phyloP scores from a whole-genome alignment of 805 yeast species.

The Gaillardinia entomophila region DNA sequence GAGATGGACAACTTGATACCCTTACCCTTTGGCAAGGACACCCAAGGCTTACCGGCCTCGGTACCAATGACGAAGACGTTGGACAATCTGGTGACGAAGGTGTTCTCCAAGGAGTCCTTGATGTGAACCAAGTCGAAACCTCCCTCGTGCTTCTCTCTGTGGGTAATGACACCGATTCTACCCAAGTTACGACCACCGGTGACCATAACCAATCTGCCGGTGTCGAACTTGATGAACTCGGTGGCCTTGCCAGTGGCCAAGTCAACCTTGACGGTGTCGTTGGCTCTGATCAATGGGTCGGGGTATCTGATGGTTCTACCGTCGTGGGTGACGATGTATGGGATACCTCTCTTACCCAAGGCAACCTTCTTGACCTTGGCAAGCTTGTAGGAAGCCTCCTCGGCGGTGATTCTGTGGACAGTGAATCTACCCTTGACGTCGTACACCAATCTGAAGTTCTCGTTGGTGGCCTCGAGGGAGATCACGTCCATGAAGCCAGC shows the following conservation, averaged over 20 bases:
- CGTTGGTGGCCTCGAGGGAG: conserved; percentile 95
- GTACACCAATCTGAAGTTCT: conserved; percentile 98
- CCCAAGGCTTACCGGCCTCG: conserved; percentile 89
- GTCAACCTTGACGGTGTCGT: conserved; percentile 97
- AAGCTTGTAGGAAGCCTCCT: conserved; percentile 97
- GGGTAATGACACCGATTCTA: conserved; percentile 91
- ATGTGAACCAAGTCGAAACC: conserved; percentile 97
- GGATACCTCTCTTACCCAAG: conserved; percentile 97
- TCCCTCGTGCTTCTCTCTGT: conserved; percentile 97
- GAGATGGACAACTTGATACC: conserved; percentile 94
- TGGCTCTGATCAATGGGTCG: conserved; percentile 93
- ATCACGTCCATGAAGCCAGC: conserved; percentile 99
- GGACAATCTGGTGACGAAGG: conserved; percentile 88
- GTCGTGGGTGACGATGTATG: conserved; percentile 98
- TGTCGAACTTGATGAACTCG: conserved; percentile 85
- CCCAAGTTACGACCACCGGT: conserved; percentile 99
- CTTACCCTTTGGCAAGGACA: conserved; percentile 97
- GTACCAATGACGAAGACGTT: conserved; percentile 90
- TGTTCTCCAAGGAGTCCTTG: conserved; percentile 91
- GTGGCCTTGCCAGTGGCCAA: conserved; percentile 92
- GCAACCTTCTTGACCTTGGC: conserved; percentile 98
- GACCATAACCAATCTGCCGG: conserved; percentile 84
- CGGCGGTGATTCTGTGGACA: conserved; percentile 98
- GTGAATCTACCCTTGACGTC: conserved; percentile 99
- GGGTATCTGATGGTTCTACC: conserved; percentile 99